Conservation (phyloP, 2,329 filamentous ascomycete genomes). For the Ceratocystis albifundus region DNA sequence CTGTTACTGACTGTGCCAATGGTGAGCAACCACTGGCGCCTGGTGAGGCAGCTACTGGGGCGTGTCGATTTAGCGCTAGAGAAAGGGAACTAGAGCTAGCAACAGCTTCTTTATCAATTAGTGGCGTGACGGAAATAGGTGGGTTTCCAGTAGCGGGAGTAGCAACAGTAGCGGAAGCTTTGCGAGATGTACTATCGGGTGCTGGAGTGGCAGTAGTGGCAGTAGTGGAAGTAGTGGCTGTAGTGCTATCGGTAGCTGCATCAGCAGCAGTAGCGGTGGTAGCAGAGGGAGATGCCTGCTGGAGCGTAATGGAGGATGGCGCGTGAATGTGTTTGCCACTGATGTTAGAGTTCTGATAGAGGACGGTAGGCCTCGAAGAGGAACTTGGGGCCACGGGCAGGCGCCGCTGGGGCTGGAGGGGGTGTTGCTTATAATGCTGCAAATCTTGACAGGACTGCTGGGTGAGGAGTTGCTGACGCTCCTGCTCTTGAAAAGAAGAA, state of each 20-base stretch:
- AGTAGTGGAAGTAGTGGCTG: no score
- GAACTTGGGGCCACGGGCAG: neutral
- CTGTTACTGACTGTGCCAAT: neutral
- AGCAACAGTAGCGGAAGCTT: neutral
- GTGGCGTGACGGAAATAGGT: neutral
- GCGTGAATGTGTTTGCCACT: neutral
- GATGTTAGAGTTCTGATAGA: neutral
- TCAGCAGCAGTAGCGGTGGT: neutral
- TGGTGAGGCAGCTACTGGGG: neutral
- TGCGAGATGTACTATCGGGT: no score
- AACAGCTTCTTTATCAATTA: neutral
- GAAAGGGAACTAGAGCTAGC: neutral
- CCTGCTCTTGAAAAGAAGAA: neutral
- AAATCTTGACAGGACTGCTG: no score
- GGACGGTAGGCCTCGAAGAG: neutral
- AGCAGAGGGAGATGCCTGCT: neutral
- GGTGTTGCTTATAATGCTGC: neutral
- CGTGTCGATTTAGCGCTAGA: neutral
- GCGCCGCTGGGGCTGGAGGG: neutral
- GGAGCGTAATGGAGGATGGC: neutral
- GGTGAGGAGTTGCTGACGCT: neutral
- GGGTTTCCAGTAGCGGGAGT: neutral
- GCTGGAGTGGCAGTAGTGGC: no score
- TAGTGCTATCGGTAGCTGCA: neutral
- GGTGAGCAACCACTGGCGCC: neutral